Conservation (phyloP, 2,329 filamentous ascomycete species). For the Cyphellophora europaea region DNA sequence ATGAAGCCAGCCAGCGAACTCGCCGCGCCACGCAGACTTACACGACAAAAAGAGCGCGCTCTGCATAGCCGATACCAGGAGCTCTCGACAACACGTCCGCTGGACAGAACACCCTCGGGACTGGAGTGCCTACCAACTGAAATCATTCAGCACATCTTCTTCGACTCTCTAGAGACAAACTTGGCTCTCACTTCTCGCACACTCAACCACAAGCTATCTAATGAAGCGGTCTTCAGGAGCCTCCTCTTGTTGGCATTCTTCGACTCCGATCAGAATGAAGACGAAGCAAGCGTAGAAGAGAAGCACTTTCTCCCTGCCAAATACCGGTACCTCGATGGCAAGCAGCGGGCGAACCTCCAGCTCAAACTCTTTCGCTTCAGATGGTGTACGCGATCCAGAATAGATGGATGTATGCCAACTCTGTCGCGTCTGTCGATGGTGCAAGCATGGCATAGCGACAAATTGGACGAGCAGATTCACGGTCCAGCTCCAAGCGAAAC, state of each 20-base stretch:
- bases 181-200: constrained; percentile 32
- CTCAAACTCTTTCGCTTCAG: constrained; percentile 24
- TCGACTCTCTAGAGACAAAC: constrained; percentile 36
- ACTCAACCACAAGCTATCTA: constrained; percentile 30
- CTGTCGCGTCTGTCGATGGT: constrained; percentile 26
- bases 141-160: constrained; percentile 44
- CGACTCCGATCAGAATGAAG: constrained; percentile 21
- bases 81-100: no score
- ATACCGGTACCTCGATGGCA: constrained; percentile 22
- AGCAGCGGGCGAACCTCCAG: constrained; percentile 26
- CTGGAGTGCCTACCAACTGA: constrained; percentile 41
- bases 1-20: no score
- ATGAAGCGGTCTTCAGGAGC: constrained; percentile 29
- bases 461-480: not conserved
- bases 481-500: not conserved
- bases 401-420: constrained; percentile 25
- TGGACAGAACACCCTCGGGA: no score
- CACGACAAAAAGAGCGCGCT: no score
- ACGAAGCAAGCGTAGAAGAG: constrained; percentile 23
- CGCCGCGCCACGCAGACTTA: no score
- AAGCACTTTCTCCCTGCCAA: constrained; percentile 26
- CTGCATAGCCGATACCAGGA: no score
- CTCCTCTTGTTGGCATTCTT: constrained; percentile 33
- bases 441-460: constrained; percentile 24
- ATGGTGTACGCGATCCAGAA: constrained; percentile 30